Evolutionary conservation across 148 eudicot species (phyloP).

Genomic region (Cornus florida): DNA sequence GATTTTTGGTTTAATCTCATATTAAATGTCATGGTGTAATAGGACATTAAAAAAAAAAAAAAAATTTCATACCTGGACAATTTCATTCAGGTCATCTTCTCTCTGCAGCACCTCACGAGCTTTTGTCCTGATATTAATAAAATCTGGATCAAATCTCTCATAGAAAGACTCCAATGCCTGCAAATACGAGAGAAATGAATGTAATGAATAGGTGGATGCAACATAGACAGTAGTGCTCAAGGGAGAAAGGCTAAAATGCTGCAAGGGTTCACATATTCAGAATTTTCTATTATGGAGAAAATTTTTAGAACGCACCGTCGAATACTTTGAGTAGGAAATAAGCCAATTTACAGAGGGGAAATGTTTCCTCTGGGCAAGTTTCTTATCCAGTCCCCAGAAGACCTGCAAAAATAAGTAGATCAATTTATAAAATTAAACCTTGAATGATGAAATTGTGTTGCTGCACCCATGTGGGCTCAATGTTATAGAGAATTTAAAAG

Average conservation of each 20-base stretch:
- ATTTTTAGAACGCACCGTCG: slow-evolving; percentile 51
- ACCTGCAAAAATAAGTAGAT: slow-evolving; percentile 50
- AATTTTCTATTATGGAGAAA: not conserved
- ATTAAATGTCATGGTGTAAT: not conserved
- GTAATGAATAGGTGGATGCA: not conserved
- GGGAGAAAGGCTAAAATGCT: not conserved
- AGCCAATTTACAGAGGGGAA: slow-evolving; percentile 99
- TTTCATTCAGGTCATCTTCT: slow-evolving; percentile 95
- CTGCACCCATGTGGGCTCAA: not conserved
- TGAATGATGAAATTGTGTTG: not conserved
- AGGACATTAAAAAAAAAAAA: not conserved
- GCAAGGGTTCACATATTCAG: not conserved
- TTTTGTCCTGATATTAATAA: slow-evolving; percentile 89
- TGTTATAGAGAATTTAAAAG: not conserved
- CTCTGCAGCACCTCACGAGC: slow-evolving; percentile 98
- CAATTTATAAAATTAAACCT: not conserved
- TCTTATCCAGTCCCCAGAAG: slow-evolving; percentile 99
- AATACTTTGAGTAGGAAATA: slow-evolving; percentile 95
- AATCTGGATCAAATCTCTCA: slow-evolving; percentile 89
- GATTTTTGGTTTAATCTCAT: not conserved
- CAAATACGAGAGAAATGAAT: slow-evolving; percentile 7
- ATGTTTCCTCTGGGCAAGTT: slow-evolving; percentile 97
- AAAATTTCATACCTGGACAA: slow-evolving; percentile 70
- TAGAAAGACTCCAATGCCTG: slow-evolving; percentile 93
- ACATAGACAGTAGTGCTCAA: not conserved